Base-by-base conservation (phyloP, 2,329 filamentous ascomycete species). In the Trichoderma sp. region DNA sequence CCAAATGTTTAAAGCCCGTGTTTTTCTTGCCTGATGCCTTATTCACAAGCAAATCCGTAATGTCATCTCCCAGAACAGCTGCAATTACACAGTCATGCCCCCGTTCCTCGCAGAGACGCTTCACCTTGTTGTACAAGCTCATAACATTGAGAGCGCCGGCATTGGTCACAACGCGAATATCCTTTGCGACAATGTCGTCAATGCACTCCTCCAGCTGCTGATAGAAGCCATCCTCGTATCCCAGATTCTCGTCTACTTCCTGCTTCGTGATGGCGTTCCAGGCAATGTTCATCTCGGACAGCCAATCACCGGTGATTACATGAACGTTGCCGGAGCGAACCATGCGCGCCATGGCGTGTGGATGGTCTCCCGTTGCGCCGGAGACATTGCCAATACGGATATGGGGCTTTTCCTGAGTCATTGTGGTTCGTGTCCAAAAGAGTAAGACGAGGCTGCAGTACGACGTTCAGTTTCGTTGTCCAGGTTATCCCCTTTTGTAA, bases 231-330 rank as follows among this genome's bases (percentile, higher is more conserved):
- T 70, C 78, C 75, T 75, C 76, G 43, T 79, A 80, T 39, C 80
- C 79, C 4, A 77, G 69, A 7, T 63, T 69, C 4, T 76, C 74
- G 28, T 79, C 75, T 24, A 76, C 76, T 51, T 78, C 75, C 16
- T 77, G 72, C 59, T 79, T 76, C 39, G 74, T 74, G 68, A 79
- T 82, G 64, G 77, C 73, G 71, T 77, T 74, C 77, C 70, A 79
- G 68, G 84, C 83, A 79, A 88, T 86, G 74, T 87, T 88, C 71
- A 82, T 82, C 71, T 81, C 80, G 11, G 79, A 80, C 56, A 81
- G 75, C 75, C 79, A 81, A 73, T 81, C 79, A 24, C 79, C 79
- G 1, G 77, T 79, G 37, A 81, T 80, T 54, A 81, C 78, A 59
- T 81, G 74, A 8, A 80, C 72, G 51, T 76, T 72, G 7, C 75